Evolutionary conservation across 2,329 filamentous ascomycete species (phyloP), one percentile per base, ranked within the genome.

Genomic region (Trematosphaeria pertusa): DNA sequence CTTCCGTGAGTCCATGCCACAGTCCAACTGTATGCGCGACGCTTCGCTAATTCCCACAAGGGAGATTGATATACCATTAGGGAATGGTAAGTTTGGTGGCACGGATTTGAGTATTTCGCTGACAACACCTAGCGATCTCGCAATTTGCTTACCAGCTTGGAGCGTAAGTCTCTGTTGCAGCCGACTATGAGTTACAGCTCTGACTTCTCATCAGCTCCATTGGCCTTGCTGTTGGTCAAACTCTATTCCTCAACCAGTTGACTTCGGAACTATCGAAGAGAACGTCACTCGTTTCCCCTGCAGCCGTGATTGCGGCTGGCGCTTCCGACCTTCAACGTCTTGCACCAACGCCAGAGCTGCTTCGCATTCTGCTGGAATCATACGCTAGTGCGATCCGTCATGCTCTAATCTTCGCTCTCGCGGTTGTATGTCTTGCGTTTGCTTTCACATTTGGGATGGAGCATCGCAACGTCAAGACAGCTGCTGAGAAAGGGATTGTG

Each of bases 381-480:
- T 49, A 39, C 18, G 35, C 40, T 1, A 14, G 35, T 11, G 34
- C 40, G 4, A 8, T 49, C 3, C 7, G 35, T 10, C 10, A 20
- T 20, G 26, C 36, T 11, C 18, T 44, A 5, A 34, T 40, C 8
- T 35, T 44, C 5, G 22, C 40, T n/a, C 18, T 49, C 8, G 46
- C 26, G 3, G 24, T 20, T 9, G 17, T 36, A 17, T 44, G 40
- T 22, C 5, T 24, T 3, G 46, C 34, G 12, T 26, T 49, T 21
- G 28, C 40, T 8, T 49, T 38, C 20, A 30, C 40, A 17, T 20
- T 32, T 14, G 35, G 40, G 2, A 45, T 49, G 36, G 21, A 49
- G 36, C 40, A 28, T 18, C 22, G 39, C 2, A 49, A 49, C 19
- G 21, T 44, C 11, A 44, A 44, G 36, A 44, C 43, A 28, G 32